Evolutionary conservation across 495 filamentous ascomycete species (phyloP).

Genomic region (Apodospora peruviana): DNA sequence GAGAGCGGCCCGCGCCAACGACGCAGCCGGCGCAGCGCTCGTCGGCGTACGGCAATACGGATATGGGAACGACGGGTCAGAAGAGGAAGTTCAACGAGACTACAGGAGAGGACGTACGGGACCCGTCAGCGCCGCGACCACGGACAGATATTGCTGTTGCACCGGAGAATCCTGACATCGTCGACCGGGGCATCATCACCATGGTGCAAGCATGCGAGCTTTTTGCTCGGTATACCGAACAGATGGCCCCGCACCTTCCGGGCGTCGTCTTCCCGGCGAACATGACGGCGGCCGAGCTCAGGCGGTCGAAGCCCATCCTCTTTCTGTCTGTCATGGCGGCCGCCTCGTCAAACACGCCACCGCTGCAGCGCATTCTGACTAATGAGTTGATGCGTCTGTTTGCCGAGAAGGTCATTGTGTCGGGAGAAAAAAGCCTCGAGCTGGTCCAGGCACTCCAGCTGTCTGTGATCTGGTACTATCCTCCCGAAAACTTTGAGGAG

Average conservation of each 20-base stretch:
- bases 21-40: neutral
- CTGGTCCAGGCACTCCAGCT: conserved; percentile 77
- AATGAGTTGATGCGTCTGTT: conserved; percentile 68
- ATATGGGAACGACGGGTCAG: conserved; percentile 26
- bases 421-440: conserved; percentile 79
- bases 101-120: conserved; percentile 10
- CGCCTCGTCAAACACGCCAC: conserved; percentile 55
- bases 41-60: neutral
- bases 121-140: conserved; percentile 4
- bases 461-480: conserved; percentile 72
- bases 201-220: conserved; percentile 55
- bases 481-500: conserved; percentile 78
- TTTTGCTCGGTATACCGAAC: conserved; percentile 62
- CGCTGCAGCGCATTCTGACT: conserved; percentile 54
- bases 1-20: conserved; percentile 2
- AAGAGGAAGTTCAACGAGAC: conserved; percentile 40
- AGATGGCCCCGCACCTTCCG: conserved; percentile 69
- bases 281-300: conserved; percentile 61
- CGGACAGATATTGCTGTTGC: conserved; percentile 3
- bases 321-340: conserved; percentile 77
- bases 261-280: conserved; percentile 67
- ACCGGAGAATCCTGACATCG: conserved; percentile 53
- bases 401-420: conserved; percentile 67
- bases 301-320: conserved; percentile 66
- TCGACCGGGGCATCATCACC: conserved; percentile 64